These are phyloP conservation scores for Calophaca sinica DNA, from an alignment of 306 rosid species.

Conservation along the genomic window DNA sequence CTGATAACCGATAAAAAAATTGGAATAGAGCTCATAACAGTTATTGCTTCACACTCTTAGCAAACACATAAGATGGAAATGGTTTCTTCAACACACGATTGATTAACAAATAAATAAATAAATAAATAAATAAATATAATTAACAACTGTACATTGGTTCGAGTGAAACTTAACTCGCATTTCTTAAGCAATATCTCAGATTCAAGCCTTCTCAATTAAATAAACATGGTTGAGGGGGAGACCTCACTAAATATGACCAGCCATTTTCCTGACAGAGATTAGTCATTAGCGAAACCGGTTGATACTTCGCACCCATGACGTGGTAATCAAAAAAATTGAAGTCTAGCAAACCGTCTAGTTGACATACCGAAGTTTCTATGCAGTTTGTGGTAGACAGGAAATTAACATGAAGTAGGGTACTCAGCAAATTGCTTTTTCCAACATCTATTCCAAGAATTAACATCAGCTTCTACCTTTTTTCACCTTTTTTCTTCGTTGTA, in stretches of 20 bases:
- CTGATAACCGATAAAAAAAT: not conserved
- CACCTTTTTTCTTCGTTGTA: slow-evolving; percentile 1
- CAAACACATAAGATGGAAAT: slow-evolving; percentile 8
- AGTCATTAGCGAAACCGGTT: too few species aligned
- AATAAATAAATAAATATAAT: not conserved
- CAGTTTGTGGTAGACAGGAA: not conserved
- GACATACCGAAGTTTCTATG: too few species aligned
- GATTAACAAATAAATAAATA: not conserved
- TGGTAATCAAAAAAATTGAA: too few species aligned
- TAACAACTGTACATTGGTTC: not conserved
- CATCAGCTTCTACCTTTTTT: slow-evolving; percentile 1
- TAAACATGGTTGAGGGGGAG: too few species aligned
- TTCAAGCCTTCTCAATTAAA: too few species aligned
- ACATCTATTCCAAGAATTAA: not conserved
- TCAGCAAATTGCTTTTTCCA: slow-evolving; percentile 21
- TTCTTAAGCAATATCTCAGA: too few species aligned
- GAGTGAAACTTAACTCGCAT: too few species aligned
- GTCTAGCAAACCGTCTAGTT: too few species aligned
- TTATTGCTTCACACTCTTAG: slow-evolving; percentile 8
- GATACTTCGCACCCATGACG: too few species aligned
- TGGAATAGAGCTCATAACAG: slow-evolving; percentile 10
- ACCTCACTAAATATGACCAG: too few species aligned
- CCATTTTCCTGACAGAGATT: too few species aligned
- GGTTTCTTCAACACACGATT: slow-evolving; percentile 2
- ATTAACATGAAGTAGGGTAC: not conserved